Base-by-base conservation (phyloP, 2,329 filamentous ascomycete genomes). In the Trichoderma lentiforme region DNA sequence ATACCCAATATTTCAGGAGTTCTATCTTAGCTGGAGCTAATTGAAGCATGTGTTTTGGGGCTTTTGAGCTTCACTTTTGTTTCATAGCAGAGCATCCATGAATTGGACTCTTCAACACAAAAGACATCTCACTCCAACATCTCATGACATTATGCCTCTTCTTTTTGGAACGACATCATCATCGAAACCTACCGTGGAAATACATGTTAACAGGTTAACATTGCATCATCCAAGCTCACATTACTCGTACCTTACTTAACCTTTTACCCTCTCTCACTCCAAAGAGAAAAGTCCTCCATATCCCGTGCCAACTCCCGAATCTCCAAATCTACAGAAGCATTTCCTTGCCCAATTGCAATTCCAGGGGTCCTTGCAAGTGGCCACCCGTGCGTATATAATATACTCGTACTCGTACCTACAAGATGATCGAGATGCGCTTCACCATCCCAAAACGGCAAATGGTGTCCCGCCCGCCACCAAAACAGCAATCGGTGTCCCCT, bases 1-100 rank as follows among this genome's bases (percentile, higher is more conserved):
- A 1, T 14, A 18, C 1, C 3, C 36, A n/a, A 1, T 15, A 11
- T 1, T 6, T 30, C 5, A 0, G 0, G 18, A 2, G 34, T 6
- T 7, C 6, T 12, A 1, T n/a, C 21, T 60, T 69, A 69, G 3
- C 56, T 15, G n/a, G 30, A 3, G 18, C 34, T 61, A 24, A 47
- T 12, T n/a, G 32, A 51, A 51, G 30, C 51, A 8, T 9, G 26
- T 14, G 8, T 8, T 28, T 36, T n/a, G 26, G 64, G 47, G 24
- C n/a, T 36, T 43, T 36, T 15, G 6, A 21, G 62, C 47, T 53
- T 66, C n/a, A 30, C 7, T 28, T 18, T 26, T 30, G 24, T 15
- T 56, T 12, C 43, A 12, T 51, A 0, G 9, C 4, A 51, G 43
- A 21, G 9, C 43, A 21, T 51, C 43, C 39, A 43, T 21, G 43